Evolutionary conservation across 1,284 basidiomycete species (phyloP), one percentile per base, ranked within the genome.

Genomic region (Takashimella tepidaria): DNA sequence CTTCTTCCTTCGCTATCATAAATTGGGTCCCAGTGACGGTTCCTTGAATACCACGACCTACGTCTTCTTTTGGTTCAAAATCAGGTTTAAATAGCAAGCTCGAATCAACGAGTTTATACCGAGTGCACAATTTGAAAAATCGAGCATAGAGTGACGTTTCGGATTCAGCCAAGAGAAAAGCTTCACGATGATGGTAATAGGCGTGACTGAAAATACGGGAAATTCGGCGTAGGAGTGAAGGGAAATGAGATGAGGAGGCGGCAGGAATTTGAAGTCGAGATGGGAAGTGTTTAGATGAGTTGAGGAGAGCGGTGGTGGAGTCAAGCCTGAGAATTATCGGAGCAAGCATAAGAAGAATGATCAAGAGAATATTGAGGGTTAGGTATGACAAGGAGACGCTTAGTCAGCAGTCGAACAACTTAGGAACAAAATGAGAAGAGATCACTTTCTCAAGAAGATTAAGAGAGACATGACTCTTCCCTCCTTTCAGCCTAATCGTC

Each of bases 191-290:
- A 70, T 91, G 89, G 77, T 87, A 92, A 77, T 90, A 95, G 1
- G 92, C 91, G 73, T 98, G 95, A 0, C 89, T 89, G 70, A 98
- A 98, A 64, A 97, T 92, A 46, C 95, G 84, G 5, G 92, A 92
- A 2, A 98, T 83, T 10, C 95, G 84, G 11, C 72, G 67, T 56
- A 70, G 72, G 8, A 73, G 52, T 13, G 88, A 88, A 41, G 87
- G 83, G 73, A 97, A 93, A 73, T 96, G 89, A 20, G 89, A 83
- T 53, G 88, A 80, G 0, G 90, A 93, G 2, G 87, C 82, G 26
- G 78, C 78, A 1, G 90, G 90, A 41, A 93, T 88, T 55, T 84
- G 84, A 11, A 95, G 79, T 85, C 91, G 80, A 19, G 89, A 92
- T 4, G 95, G 93, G 67, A 98, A 98, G 16, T 89, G 67, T 49